Percentiles rank a stretch among this genome's conserved stretches.
phyloP scores from a whole-genome alignment of 2,329 filamentous ascomycete genomes.

The Cladobotryum protrusum region DNA sequence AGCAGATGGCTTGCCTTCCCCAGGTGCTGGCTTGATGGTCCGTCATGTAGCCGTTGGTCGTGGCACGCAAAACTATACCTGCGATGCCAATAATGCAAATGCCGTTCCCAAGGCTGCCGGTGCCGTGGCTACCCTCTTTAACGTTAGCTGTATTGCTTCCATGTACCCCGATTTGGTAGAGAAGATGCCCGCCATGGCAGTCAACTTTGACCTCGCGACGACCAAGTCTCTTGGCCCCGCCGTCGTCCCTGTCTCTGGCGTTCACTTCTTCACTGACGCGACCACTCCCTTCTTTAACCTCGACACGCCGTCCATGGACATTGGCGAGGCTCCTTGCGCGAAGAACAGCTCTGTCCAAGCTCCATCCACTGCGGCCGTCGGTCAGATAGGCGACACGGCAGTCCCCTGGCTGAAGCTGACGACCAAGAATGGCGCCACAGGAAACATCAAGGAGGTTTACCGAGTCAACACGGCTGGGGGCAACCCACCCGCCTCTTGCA shows the following conservation, averaged over 20 bases:
- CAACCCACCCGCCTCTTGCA: constrained; percentile 65
- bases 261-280: constrained; percentile 71
- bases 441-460: constrained; percentile 68
- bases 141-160: constrained; percentile 73
- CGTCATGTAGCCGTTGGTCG: constrained; percentile 79
- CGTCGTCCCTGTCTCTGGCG: constrained; percentile 60
- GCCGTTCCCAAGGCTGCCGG: constrained; percentile 60
- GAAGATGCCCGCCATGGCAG: constrained; percentile 58
- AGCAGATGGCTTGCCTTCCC: constrained; percentile 50
- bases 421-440: constrained; percentile 46
- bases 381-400: constrained; percentile 58
- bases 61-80: constrained; percentile 93
- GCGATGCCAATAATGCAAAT: constrained; percentile 53
- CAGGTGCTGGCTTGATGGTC: constrained; percentile 54
- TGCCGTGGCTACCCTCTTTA: constrained; percentile 79
- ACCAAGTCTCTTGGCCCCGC: constrained; percentile 45
- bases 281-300: constrained; percentile 78
- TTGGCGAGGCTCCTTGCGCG: constrained; percentile 56
- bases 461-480: constrained; percentile 80
- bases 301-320: constrained; percentile 44
- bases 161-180: constrained; percentile 60
- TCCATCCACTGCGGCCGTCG: constrained; percentile 53
- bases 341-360: constrained; percentile 58
- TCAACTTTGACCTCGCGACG: constrained; percentile 55
- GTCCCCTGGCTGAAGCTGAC: constrained; percentile 77